phyloP scores from a whole-genome alignment of 73 alveolate genomes.

The Tetrahymena elliotti region DNA sequence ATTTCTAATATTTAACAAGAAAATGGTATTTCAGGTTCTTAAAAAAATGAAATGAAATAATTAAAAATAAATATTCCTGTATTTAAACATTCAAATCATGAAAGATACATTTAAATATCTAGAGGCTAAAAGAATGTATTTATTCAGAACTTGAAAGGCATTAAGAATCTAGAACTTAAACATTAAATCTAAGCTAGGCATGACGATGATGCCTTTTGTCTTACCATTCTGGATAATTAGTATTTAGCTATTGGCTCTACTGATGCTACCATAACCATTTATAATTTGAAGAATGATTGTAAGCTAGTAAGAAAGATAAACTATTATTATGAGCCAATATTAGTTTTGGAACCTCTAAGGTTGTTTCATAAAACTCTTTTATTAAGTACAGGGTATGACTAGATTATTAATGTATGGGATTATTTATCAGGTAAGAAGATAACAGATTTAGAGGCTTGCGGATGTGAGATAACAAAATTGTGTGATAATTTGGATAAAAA shows the following conservation, averaged over 20 bases:
- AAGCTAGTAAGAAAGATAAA: not conserved
- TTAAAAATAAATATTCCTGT: not conserved
- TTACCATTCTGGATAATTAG: not conserved
- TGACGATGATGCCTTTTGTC: not conserved
- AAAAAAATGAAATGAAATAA: not conserved
- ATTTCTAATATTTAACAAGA: not conserved
- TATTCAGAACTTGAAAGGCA: not conserved
- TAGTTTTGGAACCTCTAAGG: not conserved
- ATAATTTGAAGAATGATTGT: not conserved
- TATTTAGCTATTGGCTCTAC: not conserved
- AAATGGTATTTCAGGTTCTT: not conserved
- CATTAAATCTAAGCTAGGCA: not conserved
- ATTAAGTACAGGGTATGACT: not conserved
- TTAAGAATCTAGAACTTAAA: not conserved
- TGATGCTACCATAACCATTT: not conserved
- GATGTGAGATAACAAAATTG: not conserved
- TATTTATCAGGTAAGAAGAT: not conserved
- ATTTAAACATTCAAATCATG: not conserved
- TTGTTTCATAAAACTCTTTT: not conserved
- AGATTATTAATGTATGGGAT: not conserved
- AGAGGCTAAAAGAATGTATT: not conserved
- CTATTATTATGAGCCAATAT: not conserved
- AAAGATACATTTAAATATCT: not conserved
- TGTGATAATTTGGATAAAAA: not conserved
- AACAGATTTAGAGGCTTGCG: not conserved